Evolutionary conservation across 1,139 yeast species (phyloP).

Genomic region (Taiozyma sp.): DNA sequence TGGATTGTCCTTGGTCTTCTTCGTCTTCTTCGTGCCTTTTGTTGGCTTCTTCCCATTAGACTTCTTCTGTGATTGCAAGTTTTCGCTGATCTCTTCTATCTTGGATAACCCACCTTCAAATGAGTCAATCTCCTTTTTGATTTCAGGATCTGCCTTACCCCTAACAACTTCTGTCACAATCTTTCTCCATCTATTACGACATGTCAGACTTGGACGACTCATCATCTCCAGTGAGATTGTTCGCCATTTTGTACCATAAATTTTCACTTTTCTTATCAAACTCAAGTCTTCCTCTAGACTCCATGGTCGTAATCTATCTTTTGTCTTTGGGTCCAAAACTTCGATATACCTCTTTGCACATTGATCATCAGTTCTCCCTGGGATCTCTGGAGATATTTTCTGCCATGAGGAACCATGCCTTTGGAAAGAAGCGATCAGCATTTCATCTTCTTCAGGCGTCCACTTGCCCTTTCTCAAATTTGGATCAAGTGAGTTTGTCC

Average conservation of each 20-base stretch:
- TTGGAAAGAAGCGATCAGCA: conserved; percentile 57
- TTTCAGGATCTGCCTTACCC: conserved; percentile 34
- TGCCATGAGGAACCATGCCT: conserved; percentile 84
- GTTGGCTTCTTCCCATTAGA: conserved; percentile 1
- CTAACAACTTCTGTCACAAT: conserved; percentile 72
- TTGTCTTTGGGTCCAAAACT: conserved; percentile 77
- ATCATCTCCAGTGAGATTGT: conserved; percentile 67
- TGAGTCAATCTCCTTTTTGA: conserved; percentile 33
- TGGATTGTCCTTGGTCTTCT: neutral
- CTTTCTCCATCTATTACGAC: conserved; percentile 91
- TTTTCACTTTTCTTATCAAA: conserved; percentile 60
- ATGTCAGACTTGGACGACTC: conserved; percentile 84
- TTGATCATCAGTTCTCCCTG: conserved; percentile 91
- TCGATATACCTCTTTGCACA: conserved; percentile 91
- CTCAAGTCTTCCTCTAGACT: conserved; percentile 67
- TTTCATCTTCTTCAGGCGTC: conserved; percentile 80
- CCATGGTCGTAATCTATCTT: conserved; percentile 81
- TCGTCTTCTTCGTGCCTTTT: neutral
- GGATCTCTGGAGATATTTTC: conserved; percentile 67
- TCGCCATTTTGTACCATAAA: conserved; percentile 90
- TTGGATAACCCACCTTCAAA: conserved; percentile 24
- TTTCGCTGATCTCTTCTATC: conserved; percentile 25
- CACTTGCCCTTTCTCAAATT: conserved; percentile 78
- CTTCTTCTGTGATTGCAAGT: conserved; percentile 14
- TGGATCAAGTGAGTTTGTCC: conserved; percentile 83